Evolutionary conservation across 2,329 filamentous ascomycete genomes (phyloP).

Genomic region (Fusarium sp.): DNA sequence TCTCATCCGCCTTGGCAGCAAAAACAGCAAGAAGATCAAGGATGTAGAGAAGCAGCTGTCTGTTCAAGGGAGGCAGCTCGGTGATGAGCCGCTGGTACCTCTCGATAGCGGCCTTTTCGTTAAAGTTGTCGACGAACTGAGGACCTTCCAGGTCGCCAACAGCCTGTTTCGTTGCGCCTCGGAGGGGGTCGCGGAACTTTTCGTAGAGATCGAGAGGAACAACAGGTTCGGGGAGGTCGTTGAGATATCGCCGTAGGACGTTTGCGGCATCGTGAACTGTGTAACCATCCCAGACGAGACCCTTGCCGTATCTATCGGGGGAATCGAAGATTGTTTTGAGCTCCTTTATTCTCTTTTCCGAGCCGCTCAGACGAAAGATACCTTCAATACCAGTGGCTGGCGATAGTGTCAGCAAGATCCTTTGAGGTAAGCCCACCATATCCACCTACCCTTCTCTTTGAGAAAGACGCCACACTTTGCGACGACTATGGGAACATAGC

Average conservation of each 20-base stretch:
- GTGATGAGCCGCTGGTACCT: constrained; percentile 93
- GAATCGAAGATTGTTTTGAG: constrained; percentile 93
- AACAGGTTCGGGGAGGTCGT: constrained; percentile 95
- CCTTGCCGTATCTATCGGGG: constrained; percentile 95
- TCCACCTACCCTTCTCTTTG: constrained; percentile 90
- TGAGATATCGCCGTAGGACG: constrained; percentile 93
- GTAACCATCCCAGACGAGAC: constrained; percentile 95
- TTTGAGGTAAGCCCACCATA: neutral
- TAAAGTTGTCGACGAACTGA: constrained; percentile 74
- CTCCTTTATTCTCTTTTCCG: constrained; percentile 98
- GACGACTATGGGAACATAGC: constrained; percentile 97
- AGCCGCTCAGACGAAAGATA: constrained; percentile 95
- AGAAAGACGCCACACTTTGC: constrained; percentile 97
- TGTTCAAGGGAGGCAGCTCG: constrained; percentile 90
- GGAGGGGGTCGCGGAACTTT: constrained; percentile 86
- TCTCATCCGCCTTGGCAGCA: constrained; percentile 94
- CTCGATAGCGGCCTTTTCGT: constrained; percentile 78
- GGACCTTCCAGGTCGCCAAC: constrained; percentile 76
- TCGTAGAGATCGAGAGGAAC: constrained; percentile 95
- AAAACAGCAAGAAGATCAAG: constrained; percentile 96
- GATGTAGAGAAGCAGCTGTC: constrained; percentile 94
- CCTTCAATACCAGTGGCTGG: constrained; percentile 93
- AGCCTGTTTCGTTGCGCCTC: constrained; percentile 77
- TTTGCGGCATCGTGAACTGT: constrained; percentile 99
- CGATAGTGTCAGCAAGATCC: constrained; percentile 38